Base-by-base conservation (phyloP, 176 grass and related monocot species). In the Stipa capillata region DNA sequence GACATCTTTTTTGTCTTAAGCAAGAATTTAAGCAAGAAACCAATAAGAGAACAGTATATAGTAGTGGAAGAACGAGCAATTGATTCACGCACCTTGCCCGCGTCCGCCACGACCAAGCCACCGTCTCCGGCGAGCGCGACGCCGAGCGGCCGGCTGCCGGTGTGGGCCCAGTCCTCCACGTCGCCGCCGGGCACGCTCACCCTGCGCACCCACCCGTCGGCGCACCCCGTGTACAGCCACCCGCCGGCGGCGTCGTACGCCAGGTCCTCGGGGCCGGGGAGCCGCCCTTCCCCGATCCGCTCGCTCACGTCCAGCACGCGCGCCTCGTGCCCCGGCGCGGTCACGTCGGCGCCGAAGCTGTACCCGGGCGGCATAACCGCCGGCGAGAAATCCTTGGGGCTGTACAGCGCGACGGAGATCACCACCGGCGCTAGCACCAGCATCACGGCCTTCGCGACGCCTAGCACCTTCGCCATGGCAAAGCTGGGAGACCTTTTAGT, bases 181-280 rank as follows among this genome's bases (percentile, higher is more conserved):
- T 87, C 81, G 11, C 45, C 81, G 24, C 25, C 74, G 0, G 56
- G 49, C 6, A 97, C 75, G 68, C 77, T 75, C 17, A 97, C 86
- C 69, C 90, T 72, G 50, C 86, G 31, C 15, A 97, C 88, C 94
- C 94, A 97, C 49, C 94, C 91, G 61, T 97, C 94, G 4, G 28
- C 2, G 67, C 94, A 97, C 1, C 91, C 88, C 4, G 91, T 93
- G 83, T 93, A 97, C 39, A 97, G 42, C 74, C 79, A 83, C 29
- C 61, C 76, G 16, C 68, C 74, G 52, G 83, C 84, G 5, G 54
- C 69, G 64, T 97, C 91, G 72, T 85, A 87, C 1, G 84, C 91
- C 15, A 97, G 29, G 88, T 97, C 94, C 87, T 97, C 94, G 0
- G 94, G 94, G 0, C 84, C 94, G 0, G 41, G 90, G 44, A 97